A percentile compares a stretch with the other conserved stretches of the same genome.
Conservation (phyloP, 257 asterid species). For the Ilex asprella region DNA sequence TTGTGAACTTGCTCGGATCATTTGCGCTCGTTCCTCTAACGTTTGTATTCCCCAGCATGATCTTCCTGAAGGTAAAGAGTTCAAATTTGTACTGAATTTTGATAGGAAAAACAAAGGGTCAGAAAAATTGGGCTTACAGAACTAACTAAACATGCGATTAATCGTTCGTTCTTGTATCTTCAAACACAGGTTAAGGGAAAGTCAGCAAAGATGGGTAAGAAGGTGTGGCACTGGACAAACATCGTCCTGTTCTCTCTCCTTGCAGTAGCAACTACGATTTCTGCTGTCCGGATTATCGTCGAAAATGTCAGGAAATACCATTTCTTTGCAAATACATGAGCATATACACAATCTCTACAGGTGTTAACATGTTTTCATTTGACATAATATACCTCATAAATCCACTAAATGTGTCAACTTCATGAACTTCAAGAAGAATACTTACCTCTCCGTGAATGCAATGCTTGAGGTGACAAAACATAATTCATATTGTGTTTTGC, state of each 20-base stretch:
- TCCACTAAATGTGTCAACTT: too few species aligned
- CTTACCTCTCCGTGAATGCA: too few species aligned
- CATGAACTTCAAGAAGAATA: too few species aligned
- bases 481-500: too few species aligned
- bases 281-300: neutral
- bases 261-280: neutral
- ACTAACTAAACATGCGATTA: neutral
- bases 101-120: neutral
- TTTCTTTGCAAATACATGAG: neutral
- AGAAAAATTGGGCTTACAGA: neutral
- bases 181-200: neutral
- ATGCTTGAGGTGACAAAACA: too few species aligned
- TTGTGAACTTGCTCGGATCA: constrained; percentile 1
- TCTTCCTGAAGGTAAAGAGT: neutral
- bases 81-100: neutral
- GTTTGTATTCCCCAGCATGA: neutral
- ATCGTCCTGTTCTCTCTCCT: neutral
- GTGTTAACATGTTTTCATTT: too few species aligned
- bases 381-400: too few species aligned
- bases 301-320: neutral
- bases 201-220: neutral
- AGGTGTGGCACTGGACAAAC: neutral
- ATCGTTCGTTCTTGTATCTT: neutral
- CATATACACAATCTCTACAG: too few species aligned
- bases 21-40: neutral